Evolutionary conservation across 345 rosid species (phyloP).

Genomic region (Ceriops decandra): DNA sequence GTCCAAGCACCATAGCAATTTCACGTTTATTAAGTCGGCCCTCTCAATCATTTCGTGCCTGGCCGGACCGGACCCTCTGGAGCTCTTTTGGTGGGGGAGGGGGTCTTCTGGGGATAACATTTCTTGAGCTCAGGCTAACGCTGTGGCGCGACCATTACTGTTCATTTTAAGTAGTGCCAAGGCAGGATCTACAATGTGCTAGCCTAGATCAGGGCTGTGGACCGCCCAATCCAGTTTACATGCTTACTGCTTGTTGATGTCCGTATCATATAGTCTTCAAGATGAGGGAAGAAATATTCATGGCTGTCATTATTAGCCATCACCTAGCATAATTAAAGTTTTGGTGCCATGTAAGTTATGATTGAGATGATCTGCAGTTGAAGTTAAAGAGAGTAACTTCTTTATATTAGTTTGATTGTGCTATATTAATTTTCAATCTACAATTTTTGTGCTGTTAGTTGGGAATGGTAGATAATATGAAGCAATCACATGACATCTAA

Average conservation of each 20-base stretch:
- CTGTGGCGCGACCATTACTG: too few relatives aligned
- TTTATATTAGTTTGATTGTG: neutral
- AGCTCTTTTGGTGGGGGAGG: too few relatives aligned
- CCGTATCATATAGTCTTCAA: too few relatives aligned
- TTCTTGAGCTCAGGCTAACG: too few relatives aligned
- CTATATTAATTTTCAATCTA: neutral
- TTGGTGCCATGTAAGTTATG: constrained; percentile 57
- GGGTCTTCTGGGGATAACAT: too few relatives aligned
- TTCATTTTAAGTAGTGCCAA: too few relatives aligned
- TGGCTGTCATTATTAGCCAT: constrained; percentile 25
- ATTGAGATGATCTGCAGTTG: constrained; percentile 44
- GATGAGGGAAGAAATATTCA: neutral
- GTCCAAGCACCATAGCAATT: too few relatives aligned
- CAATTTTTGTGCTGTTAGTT: constrained; percentile 32
- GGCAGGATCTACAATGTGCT: too few relatives aligned
- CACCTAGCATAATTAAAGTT: constrained; percentile 49
- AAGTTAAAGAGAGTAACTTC: constrained; percentile 14
- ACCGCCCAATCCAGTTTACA: neutral
- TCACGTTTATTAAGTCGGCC: too few relatives aligned
- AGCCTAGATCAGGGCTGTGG: too few relatives aligned
- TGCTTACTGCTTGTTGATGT: neutral
- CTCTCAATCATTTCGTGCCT: too few relatives aligned
- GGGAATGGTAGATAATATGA: constrained; percentile 49
- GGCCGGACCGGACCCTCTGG: too few relatives aligned
- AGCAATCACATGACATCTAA: constrained; percentile 37